phyloP scores from a whole-genome alignment of 345 rosid genomes.

The Eucalyptus lansdowneana region DNA sequence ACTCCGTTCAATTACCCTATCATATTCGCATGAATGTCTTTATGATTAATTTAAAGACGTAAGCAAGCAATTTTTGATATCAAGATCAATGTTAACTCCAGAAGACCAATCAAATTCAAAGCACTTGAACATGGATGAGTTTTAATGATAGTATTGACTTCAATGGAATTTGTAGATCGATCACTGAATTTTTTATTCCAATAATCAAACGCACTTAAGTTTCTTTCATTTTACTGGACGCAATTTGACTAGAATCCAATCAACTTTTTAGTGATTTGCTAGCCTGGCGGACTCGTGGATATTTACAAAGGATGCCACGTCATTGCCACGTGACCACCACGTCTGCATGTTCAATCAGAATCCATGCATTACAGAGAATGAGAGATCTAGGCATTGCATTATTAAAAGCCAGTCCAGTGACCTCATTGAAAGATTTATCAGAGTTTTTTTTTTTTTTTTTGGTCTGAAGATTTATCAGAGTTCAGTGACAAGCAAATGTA shows the following conservation, averaged over 20 bases:
- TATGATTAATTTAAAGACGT: background rate
- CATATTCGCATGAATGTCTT: background rate
- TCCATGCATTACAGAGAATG: background rate
- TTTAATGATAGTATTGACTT: background rate
- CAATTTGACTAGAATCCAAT: background rate
- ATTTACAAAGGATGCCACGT: background rate
- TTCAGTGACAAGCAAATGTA: too few species aligned
- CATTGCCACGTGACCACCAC: too few species aligned
- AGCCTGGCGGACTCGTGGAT: background rate
- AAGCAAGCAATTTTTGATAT: background rate
- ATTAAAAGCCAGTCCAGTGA: background rate
- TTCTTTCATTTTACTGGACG: background rate
- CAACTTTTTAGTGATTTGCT: background rate
- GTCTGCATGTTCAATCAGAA: background rate
- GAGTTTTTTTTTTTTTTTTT: background rate
- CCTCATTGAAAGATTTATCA: background rate
- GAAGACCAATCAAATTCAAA: background rate
- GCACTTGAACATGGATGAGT: background rate
- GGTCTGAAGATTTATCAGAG: too few species aligned
- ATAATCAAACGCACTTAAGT: background rate
- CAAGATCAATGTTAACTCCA: background rate
- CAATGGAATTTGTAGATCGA: background rate
- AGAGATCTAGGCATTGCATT: background rate
- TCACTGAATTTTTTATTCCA: background rate
- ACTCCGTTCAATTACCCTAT: background rate